These are phyloP conservation scores for Cytospora chrysosperma DNA, from an alignment of 2,329 filamentous ascomycete genomes.

Conservation along the genomic window DNA sequence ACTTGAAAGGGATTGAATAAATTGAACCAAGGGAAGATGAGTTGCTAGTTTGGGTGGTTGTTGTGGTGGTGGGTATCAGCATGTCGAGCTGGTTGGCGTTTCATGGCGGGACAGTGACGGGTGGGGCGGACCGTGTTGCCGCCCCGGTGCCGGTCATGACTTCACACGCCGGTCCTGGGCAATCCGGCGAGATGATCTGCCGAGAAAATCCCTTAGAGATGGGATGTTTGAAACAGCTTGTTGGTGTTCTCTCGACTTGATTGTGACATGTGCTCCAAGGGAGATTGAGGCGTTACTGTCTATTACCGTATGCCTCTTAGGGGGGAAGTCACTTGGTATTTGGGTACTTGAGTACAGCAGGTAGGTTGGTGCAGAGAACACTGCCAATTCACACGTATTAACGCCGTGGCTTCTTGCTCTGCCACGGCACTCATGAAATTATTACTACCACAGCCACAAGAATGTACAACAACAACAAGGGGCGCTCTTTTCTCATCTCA, in stretches of 20 bases:
- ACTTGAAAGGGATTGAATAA: background rate
- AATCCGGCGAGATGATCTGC: background rate
- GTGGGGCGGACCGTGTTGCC: background rate
- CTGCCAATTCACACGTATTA: too few relatives aligned
- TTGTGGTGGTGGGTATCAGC: background rate
- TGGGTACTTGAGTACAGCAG: too few relatives aligned
- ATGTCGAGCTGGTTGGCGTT: too few relatives aligned
- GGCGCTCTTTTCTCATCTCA: background rate
- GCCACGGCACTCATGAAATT: background rate
- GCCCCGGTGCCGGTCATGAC: background rate
- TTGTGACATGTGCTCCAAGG: too few relatives aligned
- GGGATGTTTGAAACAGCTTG: background rate
- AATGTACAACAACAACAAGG: background rate
- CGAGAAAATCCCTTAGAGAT: too few relatives aligned
- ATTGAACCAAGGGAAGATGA: background rate
- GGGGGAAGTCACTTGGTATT: too few relatives aligned
- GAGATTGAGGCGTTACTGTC: too few relatives aligned
- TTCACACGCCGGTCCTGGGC: background rate
- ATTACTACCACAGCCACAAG: background rate
- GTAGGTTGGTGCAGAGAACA: too few relatives aligned
- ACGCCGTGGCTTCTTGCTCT: background rate
- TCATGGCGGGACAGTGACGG: too few relatives aligned
- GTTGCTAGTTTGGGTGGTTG: background rate
- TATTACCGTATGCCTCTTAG: too few relatives aligned
- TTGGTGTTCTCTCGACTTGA: background rate